Conservation (phyloP, 2,329 filamentous ascomycete species). For the Capronia coronata region DNA sequence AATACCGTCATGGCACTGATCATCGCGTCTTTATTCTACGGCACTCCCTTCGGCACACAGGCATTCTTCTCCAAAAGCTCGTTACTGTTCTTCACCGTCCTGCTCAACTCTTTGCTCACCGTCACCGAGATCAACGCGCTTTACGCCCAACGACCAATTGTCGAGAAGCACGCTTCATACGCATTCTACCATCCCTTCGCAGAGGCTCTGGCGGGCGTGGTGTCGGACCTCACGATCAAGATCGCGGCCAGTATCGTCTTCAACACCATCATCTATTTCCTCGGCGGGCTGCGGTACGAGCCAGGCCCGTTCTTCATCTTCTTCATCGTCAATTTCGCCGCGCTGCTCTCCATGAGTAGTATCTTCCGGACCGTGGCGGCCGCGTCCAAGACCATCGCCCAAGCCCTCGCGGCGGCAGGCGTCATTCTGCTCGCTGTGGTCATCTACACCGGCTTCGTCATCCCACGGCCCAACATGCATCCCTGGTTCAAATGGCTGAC, state of each 20-base stretch:
- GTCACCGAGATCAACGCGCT: constrained; percentile 46
- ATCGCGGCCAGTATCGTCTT: constrained; percentile 64
- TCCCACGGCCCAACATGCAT: constrained; percentile 52
- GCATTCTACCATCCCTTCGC: constrained; percentile 86
- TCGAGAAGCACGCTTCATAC: constrained; percentile 82
- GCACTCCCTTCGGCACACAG: constrained; percentile 56
- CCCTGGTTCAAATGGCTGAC: constrained; percentile 63
- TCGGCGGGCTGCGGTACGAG: constrained; percentile 70
- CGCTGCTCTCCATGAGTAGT: constrained; percentile 47
- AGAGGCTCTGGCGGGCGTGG: constrained; percentile 79
- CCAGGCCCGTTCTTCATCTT: constrained; percentile 79
- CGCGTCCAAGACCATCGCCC: constrained; percentile 53
- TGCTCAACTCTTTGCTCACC: constrained; percentile 66
- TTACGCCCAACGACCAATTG: constrained; percentile 81
- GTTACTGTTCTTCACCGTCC: constrained; percentile 77
- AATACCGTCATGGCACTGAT: constrained; percentile 73
- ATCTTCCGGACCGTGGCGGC: constrained; percentile 62
- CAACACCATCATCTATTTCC: constrained; percentile 77
- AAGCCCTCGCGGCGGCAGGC: constrained; percentile 54
- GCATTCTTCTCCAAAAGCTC: constrained; percentile 76
- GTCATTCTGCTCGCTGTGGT: constrained; percentile 51
- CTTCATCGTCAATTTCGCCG: constrained; percentile 58
- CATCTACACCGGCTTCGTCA: constrained; percentile 62
- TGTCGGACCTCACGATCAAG: constrained; percentile 79
- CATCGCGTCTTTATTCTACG: constrained; percentile 74